Evolutionary conservation across 345 rosid species (phyloP), one percentile per base, ranked within the genome.

Genomic region (Hypericum perforatum): DNA sequence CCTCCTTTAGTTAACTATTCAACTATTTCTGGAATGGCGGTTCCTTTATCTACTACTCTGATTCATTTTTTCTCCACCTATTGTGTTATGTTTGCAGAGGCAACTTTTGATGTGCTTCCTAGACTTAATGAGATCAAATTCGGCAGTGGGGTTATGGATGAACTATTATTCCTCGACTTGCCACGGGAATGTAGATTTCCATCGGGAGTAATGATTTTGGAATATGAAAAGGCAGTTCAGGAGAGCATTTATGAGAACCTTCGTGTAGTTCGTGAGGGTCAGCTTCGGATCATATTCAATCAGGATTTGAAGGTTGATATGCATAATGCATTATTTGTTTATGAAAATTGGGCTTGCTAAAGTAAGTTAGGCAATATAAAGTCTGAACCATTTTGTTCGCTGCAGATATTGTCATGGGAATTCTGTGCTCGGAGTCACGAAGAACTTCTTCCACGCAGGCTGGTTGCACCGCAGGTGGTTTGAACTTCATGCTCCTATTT

Each of bases 221-320:
- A 92, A 60, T 92, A 85, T 70, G 84, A 67, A 45, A 92, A 88
- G 73, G 96, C 95, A 47, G 95, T 92, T 60, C 94, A 88, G 62
- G 98, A 88, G 75, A 92, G 85, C 77, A 94, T 92, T 16, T 85
- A 88, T 59, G 98, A 92, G 76, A 90, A 92, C 52, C 86, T 88
- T 70, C 98, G 96, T 58, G 94, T 92, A 65, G 90, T 92, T 49
- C 96, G 94, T 41, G 98, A 88, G 82, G 98, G 98, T 61, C 90
- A 78, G 70, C 94, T 92, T 52, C 86, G 98, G 45, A 80, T 92
- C 59, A 63, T 84, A 65, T 92, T 92, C 60, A 77, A 94, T 55
- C 86, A 80, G 46, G 98, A 92, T 52, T 76, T 92, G 49, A 88
- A 92, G 98, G 98, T 91, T 57, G 47, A 43, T 16, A 37, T 37